These are phyloP conservation scores for Prunus mira DNA, from an alignment of 306 rosid genomes.

Conservation along the genomic window DNA sequence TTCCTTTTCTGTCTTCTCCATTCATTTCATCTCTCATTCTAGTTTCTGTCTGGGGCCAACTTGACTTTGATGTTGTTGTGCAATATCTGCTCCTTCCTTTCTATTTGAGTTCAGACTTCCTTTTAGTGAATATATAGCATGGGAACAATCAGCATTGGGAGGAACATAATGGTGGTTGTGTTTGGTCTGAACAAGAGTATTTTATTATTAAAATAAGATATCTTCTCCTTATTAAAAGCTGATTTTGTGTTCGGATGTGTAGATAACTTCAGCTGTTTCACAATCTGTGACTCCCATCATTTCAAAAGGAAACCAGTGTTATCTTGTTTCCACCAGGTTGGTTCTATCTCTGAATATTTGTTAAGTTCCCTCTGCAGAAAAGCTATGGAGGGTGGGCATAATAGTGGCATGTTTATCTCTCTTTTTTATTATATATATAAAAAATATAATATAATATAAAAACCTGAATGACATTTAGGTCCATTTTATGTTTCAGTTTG, in stretches of 20 bases:
- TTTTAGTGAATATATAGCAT: background rate
- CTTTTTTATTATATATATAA: background rate
- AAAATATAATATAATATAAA: background rate
- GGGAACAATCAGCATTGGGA: background rate
- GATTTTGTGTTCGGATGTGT: conserved; percentile 26
- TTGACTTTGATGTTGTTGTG: background rate
- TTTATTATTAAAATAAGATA: background rate
- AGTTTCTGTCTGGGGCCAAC: background rate
- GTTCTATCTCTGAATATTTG: conserved; percentile 18
- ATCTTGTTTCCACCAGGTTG: conserved; percentile 74
- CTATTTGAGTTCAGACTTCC: background rate
- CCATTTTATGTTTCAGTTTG: conserved; percentile 44
- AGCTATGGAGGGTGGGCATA: conserved; percentile 4
- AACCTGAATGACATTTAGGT: conserved; percentile 25
- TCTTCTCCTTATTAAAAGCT: conserved; percentile 2
- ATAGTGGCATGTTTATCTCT: background rate
- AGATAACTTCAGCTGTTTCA: conserved; percentile 76
- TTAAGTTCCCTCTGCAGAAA: background rate
- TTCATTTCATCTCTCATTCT: background rate
- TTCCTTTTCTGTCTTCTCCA: background rate
- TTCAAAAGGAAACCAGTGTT: conserved; percentile 84
- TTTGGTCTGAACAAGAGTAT: too few species aligned
- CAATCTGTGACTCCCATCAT: conserved; percentile 49
- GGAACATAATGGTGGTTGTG: too few species aligned
- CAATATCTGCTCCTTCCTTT: background rate